These are phyloP conservation scores for Acrodontium crateriforme DNA, from an alignment of 2,329 filamentous ascomycete genomes.

Conservation along the genomic window DNA sequence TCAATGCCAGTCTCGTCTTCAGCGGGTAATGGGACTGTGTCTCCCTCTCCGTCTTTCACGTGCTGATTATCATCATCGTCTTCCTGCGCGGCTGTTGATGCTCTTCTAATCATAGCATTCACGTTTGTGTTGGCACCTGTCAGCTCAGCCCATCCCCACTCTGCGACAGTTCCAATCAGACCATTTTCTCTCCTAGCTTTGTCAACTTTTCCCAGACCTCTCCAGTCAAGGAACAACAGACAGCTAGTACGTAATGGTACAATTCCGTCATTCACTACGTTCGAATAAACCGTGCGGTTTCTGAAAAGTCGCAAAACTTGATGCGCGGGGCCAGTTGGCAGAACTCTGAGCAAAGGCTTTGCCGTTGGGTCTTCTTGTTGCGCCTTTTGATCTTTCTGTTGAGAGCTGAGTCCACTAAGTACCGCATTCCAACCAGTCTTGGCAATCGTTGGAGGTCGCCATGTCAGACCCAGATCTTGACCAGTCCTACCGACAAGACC, in stretches of 20 bases:
- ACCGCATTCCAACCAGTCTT: constrained; percentile 80
- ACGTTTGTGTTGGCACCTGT: constrained; percentile 45
- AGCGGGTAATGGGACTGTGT: constrained; percentile 55
- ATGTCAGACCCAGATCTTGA: constrained; percentile 86
- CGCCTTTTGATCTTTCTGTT: constrained; percentile 35
- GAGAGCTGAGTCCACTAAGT: constrained; percentile 63
- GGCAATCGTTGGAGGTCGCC: constrained; percentile 76
- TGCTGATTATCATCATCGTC: constrained; percentile 13
- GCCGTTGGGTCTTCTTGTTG: constrained; percentile 57
- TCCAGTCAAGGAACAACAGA: constrained; percentile 93
- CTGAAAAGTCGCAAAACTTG: constrained; percentile 74
- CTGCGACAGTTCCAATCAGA: constrained; percentile 79
- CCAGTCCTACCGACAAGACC: constrained; percentile 91
- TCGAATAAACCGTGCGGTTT: constrained; percentile 86
- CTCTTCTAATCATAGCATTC: too few species aligned
- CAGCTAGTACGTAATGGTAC: constrained; percentile 91
- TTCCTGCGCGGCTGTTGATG: too few species aligned
- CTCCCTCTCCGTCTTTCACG: constrained; percentile 14
- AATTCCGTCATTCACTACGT: constrained; percentile 95
- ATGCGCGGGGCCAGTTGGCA: constrained; percentile 85
- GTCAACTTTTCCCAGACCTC: constrained; percentile 80
- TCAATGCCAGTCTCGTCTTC: constrained; percentile 54
- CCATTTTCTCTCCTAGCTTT: constrained; percentile 89
- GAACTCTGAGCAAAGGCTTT: constrained; percentile 75
- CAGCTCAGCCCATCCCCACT: constrained; percentile 88